phyloP scores from a whole-genome alignment of 2,329 filamentous ascomycete species.

The Dendrostoma leiphaemia region DNA sequence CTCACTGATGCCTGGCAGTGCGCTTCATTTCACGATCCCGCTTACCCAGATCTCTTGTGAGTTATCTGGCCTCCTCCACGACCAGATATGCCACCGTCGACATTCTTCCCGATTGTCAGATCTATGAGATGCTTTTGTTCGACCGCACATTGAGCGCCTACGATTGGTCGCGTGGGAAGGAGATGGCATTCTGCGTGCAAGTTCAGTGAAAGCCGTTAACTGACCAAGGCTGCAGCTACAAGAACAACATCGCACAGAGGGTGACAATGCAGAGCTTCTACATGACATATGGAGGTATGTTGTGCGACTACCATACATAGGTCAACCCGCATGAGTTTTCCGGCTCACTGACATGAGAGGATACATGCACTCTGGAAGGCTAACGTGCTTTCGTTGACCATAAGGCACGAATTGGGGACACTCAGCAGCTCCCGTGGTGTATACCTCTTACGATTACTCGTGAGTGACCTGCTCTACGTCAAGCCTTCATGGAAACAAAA shows the following conservation, averaged over 20 bases:
- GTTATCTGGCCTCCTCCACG: not conserved
- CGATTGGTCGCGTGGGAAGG: no score
- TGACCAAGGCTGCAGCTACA: constrained; percentile 33
- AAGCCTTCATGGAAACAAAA: not conserved
- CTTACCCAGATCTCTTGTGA: constrained; percentile 50
- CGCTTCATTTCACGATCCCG: constrained; percentile 40
- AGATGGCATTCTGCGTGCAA: not conserved
- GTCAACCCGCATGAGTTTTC: no score
- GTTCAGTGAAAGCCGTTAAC: not conserved
- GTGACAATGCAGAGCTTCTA: constrained; percentile 49
- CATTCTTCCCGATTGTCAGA: no score
- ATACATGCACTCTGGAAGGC: no score
- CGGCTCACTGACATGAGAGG: no score
- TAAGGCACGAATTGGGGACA: constrained; percentile 57
- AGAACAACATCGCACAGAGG: constrained; percentile 51
- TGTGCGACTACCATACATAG: no score
- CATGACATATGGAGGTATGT: constrained; percentile 54
- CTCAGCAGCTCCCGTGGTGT: constrained; percentile 47
- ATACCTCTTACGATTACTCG: constrained; percentile 41
- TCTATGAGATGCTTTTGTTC: no score
- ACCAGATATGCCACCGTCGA: no score
- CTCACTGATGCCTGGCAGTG: constrained; percentile 28
- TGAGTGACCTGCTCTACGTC: not conserved
- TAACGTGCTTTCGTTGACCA: no score
- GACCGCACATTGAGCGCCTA: no score